Evolutionary conservation across 2,329 filamentous ascomycete species (phyloP).

Genomic region (Exophiala mesophila): DNA sequence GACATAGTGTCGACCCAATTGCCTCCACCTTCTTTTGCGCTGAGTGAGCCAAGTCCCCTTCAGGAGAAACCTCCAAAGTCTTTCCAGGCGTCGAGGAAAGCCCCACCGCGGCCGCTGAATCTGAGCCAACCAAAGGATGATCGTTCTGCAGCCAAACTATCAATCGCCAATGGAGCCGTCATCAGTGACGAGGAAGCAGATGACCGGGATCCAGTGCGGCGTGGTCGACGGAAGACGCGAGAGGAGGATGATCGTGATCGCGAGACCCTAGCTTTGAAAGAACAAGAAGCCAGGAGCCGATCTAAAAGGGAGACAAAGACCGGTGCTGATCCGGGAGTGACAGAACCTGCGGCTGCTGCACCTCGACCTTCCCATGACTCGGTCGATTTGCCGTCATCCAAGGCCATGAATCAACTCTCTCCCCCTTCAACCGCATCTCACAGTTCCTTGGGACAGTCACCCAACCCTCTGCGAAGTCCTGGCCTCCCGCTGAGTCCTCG

Average conservation of each 20-base stretch:
- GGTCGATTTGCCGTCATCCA: conserved; percentile 8
- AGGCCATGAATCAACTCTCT: conserved; percentile 31
- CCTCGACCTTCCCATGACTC: conserved; percentile 9
- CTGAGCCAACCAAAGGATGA: conserved; percentile 47
- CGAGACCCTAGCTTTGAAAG: conserved; percentile 60
- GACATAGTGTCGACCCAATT: conserved; percentile 17
- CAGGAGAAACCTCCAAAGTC: conserved; percentile 45
- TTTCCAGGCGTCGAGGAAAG: conserved; percentile 65
- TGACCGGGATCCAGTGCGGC: conserved; percentile 41
- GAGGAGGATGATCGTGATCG: conserved; percentile 81
- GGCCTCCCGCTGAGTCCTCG: conserved; percentile 60
- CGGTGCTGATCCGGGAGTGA: conserved; percentile 44
- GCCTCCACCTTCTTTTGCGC: conserved; percentile 17
- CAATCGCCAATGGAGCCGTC: conserved; percentile 7
- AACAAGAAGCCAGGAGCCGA: conserved; percentile 65
- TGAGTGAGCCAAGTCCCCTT: conserved; percentile 41
- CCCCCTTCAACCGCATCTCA: conserved; percentile 25
- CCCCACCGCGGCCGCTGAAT: conserved; percentile 78
- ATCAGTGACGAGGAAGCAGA: conserved; percentile 19
- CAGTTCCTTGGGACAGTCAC: conserved; percentile 23
- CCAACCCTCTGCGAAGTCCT: conserved; percentile 53
- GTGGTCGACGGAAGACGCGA: conserved; percentile 76
- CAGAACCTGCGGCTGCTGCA: conserved; percentile 8
- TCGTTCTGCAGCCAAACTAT: conserved; percentile 3
- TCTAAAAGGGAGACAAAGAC: conserved; percentile 66